Base-by-base conservation (phyloP, 129 eudicot genomes). In the Helianthus annuus region DNA sequence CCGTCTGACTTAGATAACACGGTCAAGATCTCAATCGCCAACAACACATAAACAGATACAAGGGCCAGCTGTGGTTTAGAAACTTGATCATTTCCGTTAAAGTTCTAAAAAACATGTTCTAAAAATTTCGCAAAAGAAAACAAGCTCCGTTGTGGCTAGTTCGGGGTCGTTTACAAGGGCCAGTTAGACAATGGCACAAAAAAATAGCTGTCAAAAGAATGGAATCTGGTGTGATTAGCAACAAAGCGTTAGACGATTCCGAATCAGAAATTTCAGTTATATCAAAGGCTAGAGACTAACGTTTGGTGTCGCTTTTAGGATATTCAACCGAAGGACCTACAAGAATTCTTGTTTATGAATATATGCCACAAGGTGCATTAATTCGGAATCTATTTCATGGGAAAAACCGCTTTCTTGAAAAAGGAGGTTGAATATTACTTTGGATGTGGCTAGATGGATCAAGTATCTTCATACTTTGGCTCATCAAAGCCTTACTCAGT, bases 361-460 rank as follows among this genome's bases (percentile, higher is more conserved):
- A 82, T 46, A 80, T 89, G 96, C 83, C 96, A 55, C 83, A 89
- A 67, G 92, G 96, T 34, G 91, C 96, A 17, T 77, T 89, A 24
- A 84, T 90, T 46, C 73, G 83, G 64, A 89, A 86, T 86, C 81
- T 86, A 10, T 89, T 89, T 55, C 81, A 73, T 9, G 82, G 92
- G 96, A 84, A 82, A 72, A 78, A 80, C 99, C 99, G 3, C 82
- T 95, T 4, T 95, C 97, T 11, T 90, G 99, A 97, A 95, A 88
- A 73, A 84, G 90, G 70, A 81, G 99, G 78, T 86, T 95, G 14
- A 95, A 88, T 69, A 90, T 95, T 77, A 97, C 99, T 5, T 66
- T 95, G 72, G 99, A 95, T 80, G 99, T 95, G 39, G 99, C 97
- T 79, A 79, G 99, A 83, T 97, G 94, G 40, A 81, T 95, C 91